phyloP scores from a whole-genome alignment of 805 yeast species.

The Saturnispora mendoncae region DNA sequence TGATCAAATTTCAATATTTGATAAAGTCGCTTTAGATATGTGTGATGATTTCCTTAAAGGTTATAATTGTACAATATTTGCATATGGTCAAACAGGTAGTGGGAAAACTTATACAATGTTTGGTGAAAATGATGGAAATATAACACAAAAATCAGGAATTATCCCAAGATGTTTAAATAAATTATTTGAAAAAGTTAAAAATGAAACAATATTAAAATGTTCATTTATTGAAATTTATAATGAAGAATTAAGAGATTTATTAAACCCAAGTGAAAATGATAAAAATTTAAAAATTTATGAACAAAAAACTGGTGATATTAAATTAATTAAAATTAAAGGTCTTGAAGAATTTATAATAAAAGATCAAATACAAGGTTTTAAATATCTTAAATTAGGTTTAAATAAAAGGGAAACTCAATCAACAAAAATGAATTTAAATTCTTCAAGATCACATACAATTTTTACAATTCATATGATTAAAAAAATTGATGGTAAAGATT shows the following conservation, averaged over 20 bases:
- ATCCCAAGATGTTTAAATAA: slow-evolving; percentile 41
- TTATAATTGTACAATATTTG: slow-evolving; percentile 45
- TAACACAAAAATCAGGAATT: slow-evolving; percentile 31
- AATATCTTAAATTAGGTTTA: slow-evolving; percentile 47
- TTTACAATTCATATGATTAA: slow-evolving; percentile 55
- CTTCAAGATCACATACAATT: slow-evolving; percentile 72
- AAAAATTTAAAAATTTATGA: slow-evolving; percentile 34
- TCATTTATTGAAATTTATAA: slow-evolving; percentile 49
- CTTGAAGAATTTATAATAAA: slow-evolving; percentile 52
- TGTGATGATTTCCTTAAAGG: slow-evolving; percentile 43
- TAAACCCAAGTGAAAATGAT: slow-evolving; percentile 28
- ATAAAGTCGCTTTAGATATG: slow-evolving; percentile 38
- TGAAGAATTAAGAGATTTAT: slow-evolving; percentile 35
- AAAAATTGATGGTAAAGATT: slow-evolving; percentile 26
- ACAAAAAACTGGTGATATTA: slow-evolving; percentile 3
- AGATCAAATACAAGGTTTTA: slow-evolving; percentile 48
- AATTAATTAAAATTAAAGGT: slow-evolving; percentile 48
- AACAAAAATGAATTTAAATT: slow-evolving; percentile 63
- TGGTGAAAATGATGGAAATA: slow-evolving; percentile 25
- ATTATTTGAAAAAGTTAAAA: slow-evolving; percentile 30
- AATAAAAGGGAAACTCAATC: slow-evolving; percentile 56
- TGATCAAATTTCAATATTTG: slow-evolving; percentile 38
- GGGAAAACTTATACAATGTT: slow-evolving; percentile 57
- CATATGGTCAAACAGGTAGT: slow-evolving; percentile 56
- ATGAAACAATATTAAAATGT: slow-evolving; percentile 39